Evolutionary conservation across 768 basidiomycete genomes (phyloP).

Genomic region (Rhodotorula sphaerocarpa): DNA sequence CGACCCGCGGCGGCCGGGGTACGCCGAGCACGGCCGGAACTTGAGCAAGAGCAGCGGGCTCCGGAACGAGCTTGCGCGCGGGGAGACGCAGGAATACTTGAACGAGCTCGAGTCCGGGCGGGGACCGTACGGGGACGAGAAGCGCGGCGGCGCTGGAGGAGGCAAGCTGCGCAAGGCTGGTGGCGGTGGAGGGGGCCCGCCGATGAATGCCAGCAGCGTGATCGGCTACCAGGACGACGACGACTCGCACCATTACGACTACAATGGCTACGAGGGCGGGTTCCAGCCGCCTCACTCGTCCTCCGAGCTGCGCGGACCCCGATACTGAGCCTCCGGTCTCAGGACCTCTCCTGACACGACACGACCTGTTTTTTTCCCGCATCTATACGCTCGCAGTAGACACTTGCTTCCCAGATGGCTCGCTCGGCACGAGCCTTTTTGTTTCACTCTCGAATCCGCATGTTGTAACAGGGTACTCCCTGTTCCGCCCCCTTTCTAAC

Average conservation of each 20-base stretch:
- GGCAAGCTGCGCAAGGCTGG: constrained; percentile 7
- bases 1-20: neutral
- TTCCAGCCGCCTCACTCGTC: neutral
- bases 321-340: neutral
- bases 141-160: neutral
- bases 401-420: no score
- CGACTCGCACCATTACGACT: neutral
- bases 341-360: neutral
- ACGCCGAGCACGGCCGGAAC: constrained; percentile 1
- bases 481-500: no score
- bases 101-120: neutral
- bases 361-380: no score
- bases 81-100: neutral
- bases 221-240: constrained; percentile 8
- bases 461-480: neutral
- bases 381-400: neutral
- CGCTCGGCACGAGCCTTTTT: no score
- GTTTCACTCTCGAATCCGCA: neutral
- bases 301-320: neutral
- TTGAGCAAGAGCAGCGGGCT: constrained; percentile 2
- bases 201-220: neutral
- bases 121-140: neutral
- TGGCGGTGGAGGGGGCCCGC: no score
- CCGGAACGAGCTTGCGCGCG: constrained; percentile 17
- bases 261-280: neutral